Percentiles rank a stretch among this genome's conserved stretches.
Evolutionary conservation across 345 rosid genomes (phyloP).

Genomic region (Citropsis articulata): DNA sequence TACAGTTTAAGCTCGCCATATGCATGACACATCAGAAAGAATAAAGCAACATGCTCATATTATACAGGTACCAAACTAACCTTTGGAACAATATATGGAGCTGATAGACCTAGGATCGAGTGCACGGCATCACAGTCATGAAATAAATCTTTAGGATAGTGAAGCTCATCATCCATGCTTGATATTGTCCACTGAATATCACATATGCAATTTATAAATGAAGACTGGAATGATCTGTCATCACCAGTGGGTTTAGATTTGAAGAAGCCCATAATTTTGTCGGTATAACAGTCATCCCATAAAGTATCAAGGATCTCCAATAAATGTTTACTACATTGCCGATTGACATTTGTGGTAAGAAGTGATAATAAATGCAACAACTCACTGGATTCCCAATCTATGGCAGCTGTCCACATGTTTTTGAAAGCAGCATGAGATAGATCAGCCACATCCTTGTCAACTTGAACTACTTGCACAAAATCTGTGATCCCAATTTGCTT

Average conservation of each 20-base stretch:
- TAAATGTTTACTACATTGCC: conserved; percentile 52
- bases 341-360: conserved; percentile 42
- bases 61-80: conserved; percentile 38
- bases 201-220: conserved; percentile 61
- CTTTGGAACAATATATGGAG: conserved; percentile 90
- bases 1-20: not conserved
- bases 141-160: conserved; percentile 67
- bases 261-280: conserved; percentile 46
- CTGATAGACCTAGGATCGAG: conserved; percentile 65
- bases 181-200: conserved; percentile 71
- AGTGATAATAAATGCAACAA: conserved; percentile 48
- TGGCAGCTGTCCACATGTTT: conserved; percentile 33
- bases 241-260: conserved; percentile 27
- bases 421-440: conserved; percentile 27
- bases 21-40: not conserved
- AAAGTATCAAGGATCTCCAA: conserved; percentile 66
- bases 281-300: conserved; percentile 74
- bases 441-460: conserved; percentile 57
- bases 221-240: conserved; percentile 51
- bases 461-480: conserved; percentile 77
- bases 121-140: conserved; percentile 78
- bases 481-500: conserved; percentile 78
- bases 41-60: not conserved
- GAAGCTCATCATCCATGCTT: conserved; percentile 65
- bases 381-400: conserved; percentile 92